Percentiles rank a stretch among this genome's conserved stretches.
Conservation (phyloP, 306 rosid genomes). For the Fragaria vesca region DNA sequence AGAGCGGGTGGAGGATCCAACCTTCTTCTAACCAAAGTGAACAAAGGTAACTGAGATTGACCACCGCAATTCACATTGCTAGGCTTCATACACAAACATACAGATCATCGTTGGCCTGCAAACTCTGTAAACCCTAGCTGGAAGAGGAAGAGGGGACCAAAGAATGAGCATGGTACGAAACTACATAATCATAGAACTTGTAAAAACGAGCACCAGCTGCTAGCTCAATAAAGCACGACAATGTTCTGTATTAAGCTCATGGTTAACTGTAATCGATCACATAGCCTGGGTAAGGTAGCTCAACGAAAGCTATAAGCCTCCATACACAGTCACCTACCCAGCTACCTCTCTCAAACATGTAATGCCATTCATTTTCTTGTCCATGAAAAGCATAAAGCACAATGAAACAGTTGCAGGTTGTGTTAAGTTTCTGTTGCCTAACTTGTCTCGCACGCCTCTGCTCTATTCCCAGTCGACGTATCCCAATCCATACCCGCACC, state of each 20-base stretch:
- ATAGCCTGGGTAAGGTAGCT: background rate
- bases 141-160: background rate
- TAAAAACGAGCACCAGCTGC: background rate
- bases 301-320: background rate
- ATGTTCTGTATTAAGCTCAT: background rate
- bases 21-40: background rate
- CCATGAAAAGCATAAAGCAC: conserved; percentile 13
- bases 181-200: background rate
- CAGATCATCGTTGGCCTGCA: background rate
- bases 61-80: background rate
- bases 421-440: conserved; percentile 1
- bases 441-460: conserved; percentile 14
- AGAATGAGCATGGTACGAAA: background rate
- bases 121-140: background rate
- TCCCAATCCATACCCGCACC: background rate
- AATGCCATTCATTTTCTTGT: conserved; percentile 2
- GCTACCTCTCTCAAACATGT: background rate
- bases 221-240: conserved; percentile 2
- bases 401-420: background rate
- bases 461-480: background rate
- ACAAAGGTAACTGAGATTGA: background rate
- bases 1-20: background rate
- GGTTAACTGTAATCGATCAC: background rate
- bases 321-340: background rate
- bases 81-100: background rate